Conservation (phyloP, 148 eudicot genomes). For the Chenopodium quinoa region DNA sequence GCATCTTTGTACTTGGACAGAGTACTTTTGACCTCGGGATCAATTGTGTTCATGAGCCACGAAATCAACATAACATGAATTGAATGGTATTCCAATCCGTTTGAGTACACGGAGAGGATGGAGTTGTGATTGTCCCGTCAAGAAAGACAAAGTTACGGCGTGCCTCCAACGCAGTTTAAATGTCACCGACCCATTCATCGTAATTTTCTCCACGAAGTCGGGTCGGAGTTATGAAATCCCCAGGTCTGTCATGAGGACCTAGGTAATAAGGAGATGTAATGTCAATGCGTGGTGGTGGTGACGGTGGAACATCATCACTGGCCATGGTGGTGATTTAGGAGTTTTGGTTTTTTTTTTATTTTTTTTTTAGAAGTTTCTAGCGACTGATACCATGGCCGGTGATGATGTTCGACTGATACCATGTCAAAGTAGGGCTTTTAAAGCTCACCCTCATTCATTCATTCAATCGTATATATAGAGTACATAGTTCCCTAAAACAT, state of each 20-base stretch:
- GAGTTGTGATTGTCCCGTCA: not conserved
- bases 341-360: too few species aligned
- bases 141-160: not conserved
- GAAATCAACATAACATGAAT: not conserved
- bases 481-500: too few species aligned
- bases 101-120: not conserved
- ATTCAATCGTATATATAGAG: too few species aligned
- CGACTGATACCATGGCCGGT: too few species aligned
- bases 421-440: too few species aligned
- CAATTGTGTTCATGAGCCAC: slow-evolving; percentile 1
- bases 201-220: not conserved
- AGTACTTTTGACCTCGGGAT: not conserved
- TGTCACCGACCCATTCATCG: not conserved
- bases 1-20: not conserved
- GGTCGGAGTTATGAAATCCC: not conserved
- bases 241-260: not conserved
- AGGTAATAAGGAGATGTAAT: too few species aligned
- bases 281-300: too few species aligned
- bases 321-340: too few species aligned
- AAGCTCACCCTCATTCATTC: too few species aligned
- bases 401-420: too few species aligned
- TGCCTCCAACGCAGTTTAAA: not conserved
- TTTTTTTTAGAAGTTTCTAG: too few species aligned
- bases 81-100: not conserved
- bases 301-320: too few species aligned